A percentile compares a stretch with the other conserved stretches of the same genome.
Evolutionary conservation across 2,329 filamentous ascomycete genomes (phyloP).

Genomic region (Calonectria pauciramosa): DNA sequence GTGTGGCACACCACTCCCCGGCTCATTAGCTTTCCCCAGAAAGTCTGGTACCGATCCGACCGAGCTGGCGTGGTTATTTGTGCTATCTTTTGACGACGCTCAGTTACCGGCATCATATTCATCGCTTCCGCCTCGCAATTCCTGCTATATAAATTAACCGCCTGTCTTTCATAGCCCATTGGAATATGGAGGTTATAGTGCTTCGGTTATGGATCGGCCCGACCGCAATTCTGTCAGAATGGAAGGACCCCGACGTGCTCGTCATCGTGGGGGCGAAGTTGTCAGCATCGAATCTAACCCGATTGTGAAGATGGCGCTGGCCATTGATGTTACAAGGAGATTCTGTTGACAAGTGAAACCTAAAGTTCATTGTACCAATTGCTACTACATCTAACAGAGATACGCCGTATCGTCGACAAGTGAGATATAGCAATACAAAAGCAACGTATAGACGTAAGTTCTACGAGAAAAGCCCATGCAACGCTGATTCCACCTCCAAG

Average conservation of each 20-base stretch:
- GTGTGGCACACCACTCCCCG: conserved; percentile 40
- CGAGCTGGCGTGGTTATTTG: background rate
- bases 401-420: background rate
- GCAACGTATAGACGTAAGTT: background rate
- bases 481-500: background rate
- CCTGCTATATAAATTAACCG: background rate
- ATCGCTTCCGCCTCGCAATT: background rate
- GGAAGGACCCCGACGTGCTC: background rate
- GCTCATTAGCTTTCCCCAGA: conserved; percentile 19
- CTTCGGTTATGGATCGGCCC: background rate
- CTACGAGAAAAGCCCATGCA: background rate
- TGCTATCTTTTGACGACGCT: background rate
- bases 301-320: background rate
- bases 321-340: background rate
- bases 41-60: conserved; percentile 13
- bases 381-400: background rate
- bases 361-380: background rate
- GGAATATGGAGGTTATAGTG: background rate
- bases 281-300: conserved; percentile 1
- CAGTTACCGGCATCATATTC: background rate
- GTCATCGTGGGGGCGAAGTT: background rate
- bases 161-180: background rate
- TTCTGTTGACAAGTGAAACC: background rate
- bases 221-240: background rate
- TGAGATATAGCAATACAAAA: background rate